phyloP scores from a whole-genome alignment of 148 eudicot genomes.

The Rhododendron kiyosumense region DNA sequence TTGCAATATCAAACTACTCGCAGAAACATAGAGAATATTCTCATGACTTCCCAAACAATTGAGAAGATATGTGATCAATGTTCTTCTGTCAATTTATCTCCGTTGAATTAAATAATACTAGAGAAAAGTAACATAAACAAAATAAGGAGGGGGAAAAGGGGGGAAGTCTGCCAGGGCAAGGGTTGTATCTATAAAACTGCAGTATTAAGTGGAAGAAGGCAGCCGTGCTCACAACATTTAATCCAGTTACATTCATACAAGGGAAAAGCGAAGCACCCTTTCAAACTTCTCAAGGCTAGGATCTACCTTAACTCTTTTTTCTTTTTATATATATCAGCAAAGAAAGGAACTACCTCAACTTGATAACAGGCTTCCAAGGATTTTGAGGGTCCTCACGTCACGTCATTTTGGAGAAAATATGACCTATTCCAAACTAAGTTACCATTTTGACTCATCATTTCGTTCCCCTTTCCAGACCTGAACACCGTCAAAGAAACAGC shows the following conservation, averaged over 20 bases:
- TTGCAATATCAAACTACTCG: background rate
- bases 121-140: background rate
- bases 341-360: background rate
- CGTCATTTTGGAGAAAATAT: background rate
- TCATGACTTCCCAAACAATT: background rate
- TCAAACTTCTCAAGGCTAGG: background rate
- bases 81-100: background rate
- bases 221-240: background rate
- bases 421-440: background rate
- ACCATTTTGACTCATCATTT: background rate
- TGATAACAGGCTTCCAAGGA: background rate
- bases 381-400: background rate
- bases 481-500: background rate
- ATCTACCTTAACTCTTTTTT: background rate
- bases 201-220: background rate
- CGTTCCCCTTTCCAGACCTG: background rate
- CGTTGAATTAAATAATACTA: too few relatives aligned
- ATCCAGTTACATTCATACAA: background rate
- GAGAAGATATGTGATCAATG: background rate
- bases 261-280: background rate
- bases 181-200: background rate
- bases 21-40: background rate
- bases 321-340: too few relatives aligned
- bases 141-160: background rate
- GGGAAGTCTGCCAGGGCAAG: background rate